Evolutionary conservation across 257 asterid genomes (phyloP).

Genomic region (Penstemon davidsonii): DNA sequence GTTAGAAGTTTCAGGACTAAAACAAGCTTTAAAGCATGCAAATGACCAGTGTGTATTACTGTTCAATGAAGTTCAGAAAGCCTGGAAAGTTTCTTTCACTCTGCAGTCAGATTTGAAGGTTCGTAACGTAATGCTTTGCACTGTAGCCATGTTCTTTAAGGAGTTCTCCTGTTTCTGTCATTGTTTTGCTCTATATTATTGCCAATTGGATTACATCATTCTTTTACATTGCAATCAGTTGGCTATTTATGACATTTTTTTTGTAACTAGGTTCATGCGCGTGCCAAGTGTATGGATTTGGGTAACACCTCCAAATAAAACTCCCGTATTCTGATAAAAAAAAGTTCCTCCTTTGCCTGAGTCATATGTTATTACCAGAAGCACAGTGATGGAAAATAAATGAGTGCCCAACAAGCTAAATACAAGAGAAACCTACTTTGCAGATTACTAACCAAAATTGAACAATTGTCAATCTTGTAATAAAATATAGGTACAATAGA

Average conservation of each 20-base stretch:
- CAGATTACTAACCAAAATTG: not conserved
- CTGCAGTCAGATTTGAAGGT: conserved; percentile 97
- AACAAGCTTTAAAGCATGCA: conserved; percentile 72
- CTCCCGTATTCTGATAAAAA: conserved; percentile 7
- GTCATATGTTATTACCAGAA: conserved; percentile 12
- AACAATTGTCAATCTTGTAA: conserved; percentile 1
- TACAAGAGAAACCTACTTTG: not conserved
- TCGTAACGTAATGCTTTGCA: conserved; percentile 28
- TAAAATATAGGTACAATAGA: not conserved
- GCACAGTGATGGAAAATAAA: conserved; percentile 2
- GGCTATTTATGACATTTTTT: conserved; percentile 5
- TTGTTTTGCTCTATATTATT: conserved; percentile 15
- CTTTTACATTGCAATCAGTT: conserved; percentile 8
- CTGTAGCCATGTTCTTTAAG: conserved; percentile 14
- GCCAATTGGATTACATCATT: conserved; percentile 13
- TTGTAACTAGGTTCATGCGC: not conserved
- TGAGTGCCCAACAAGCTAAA: conserved; percentile 6
- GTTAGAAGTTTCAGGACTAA: conserved; percentile 58
- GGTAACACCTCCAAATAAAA: not conserved
- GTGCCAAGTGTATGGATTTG: not conserved
- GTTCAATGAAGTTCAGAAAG: conserved; percentile 96
- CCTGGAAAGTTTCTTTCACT: conserved; percentile 91
- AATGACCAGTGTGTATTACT: conserved; percentile 91
- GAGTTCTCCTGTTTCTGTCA: conserved; percentile 19
- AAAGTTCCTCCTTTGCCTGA: not conserved